Evolutionary conservation across 352 stramenopile genomes (phyloP).

Genomic region (Globisporangium emineosum): DNA sequence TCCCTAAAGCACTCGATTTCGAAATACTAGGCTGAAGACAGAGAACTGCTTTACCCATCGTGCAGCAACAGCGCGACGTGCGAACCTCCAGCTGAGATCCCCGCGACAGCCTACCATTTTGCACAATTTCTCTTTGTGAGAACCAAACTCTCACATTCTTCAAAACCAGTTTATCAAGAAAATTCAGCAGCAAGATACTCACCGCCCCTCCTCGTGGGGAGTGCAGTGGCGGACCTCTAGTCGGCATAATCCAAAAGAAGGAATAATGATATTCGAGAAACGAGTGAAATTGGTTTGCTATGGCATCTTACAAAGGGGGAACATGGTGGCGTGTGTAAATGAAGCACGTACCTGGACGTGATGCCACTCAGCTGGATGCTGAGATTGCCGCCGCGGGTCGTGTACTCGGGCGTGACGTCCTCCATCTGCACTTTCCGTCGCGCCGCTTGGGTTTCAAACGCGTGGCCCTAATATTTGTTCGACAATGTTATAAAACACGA

Average conservation of each 20-base stretch:
- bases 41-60: too few species aligned
- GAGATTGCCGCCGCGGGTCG: slow-evolving; percentile 48
- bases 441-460: slow-evolving; percentile 46
- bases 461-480: slow-evolving; percentile 31
- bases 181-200: slow-evolving; percentile 8
- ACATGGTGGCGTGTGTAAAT: background rate
- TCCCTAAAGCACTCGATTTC: too few species aligned
- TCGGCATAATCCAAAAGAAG: background rate
- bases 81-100: slow-evolving; percentile 72
- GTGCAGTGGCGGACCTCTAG: slow-evolving; percentile 55
- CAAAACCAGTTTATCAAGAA: background rate
- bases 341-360: slow-evolving; percentile 55
- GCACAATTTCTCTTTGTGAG: background rate
- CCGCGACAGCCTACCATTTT: slow-evolving; percentile 42
- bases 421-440: slow-evolving; percentile 57
- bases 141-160: background rate
- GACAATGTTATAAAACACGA: background rate
- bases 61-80: slow-evolving; percentile 84
- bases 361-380: slow-evolving; percentile 71
- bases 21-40: too few species aligned
- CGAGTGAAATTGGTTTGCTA: background rate
- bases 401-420: slow-evolving; percentile 57
- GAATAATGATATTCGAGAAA: background rate
- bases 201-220: slow-evolving; percentile 55
- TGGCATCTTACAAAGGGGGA: background rate